Evolutionary conservation across 1,284 basidiomycete genomes (phyloP).

Genomic region (Cutaneotrichosporon dermatis): DNA sequence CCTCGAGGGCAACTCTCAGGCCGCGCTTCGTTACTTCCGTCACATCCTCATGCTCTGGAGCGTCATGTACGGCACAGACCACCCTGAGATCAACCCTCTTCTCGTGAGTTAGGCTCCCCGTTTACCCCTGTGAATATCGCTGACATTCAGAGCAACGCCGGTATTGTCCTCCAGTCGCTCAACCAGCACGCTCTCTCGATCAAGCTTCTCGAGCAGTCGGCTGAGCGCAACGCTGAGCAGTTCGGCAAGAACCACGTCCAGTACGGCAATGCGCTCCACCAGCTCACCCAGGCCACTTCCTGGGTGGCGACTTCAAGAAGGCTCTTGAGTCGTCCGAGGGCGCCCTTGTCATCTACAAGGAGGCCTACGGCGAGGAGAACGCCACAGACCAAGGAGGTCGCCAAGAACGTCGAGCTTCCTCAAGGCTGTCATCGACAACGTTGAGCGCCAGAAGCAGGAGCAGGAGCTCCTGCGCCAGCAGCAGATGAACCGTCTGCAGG

Average conservation of each 20-base stretch:
- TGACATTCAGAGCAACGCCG: slow-evolving; percentile 42
- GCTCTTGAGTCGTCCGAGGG: slow-evolving; percentile 45
- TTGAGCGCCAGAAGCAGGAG: slow-evolving; percentile 41
- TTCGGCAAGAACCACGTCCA: slow-evolving; percentile 45
- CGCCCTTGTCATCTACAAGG: slow-evolving; percentile 48
- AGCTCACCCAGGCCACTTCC: slow-evolving; percentile 51
- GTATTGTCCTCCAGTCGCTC: slow-evolving; percentile 46
- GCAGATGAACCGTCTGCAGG: slow-evolving; percentile 34
- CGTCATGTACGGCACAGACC: slow-evolving; percentile 53
- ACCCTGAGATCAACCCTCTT: slow-evolving; percentile 53
- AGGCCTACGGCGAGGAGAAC: slow-evolving; percentile 46
- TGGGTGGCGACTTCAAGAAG: slow-evolving; percentile 45
- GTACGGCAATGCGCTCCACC: slow-evolving; percentile 44
- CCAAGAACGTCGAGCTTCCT: slow-evolving; percentile 50
- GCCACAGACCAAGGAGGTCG: slow-evolving; percentile 49
- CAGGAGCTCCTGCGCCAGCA: slow-evolving; percentile 41
- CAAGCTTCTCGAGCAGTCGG: slow-evolving; percentile 37
- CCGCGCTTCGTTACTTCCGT: slow-evolving; percentile 52
- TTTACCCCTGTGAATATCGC: too few species aligned
- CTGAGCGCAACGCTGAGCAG: slow-evolving; percentile 31
- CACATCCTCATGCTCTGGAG: slow-evolving; percentile 55
- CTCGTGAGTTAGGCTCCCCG: slow-evolving; percentile 51
- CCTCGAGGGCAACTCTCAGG: slow-evolving; percentile 50
- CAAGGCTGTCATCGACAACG: slow-evolving; percentile 43
- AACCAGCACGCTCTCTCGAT: slow-evolving; percentile 44